Percentiles rank a stretch among this genome's conserved stretches.
phyloP scores from a whole-genome alignment of 768 basidiomycete species.

The Amanita polypyramis region DNA sequence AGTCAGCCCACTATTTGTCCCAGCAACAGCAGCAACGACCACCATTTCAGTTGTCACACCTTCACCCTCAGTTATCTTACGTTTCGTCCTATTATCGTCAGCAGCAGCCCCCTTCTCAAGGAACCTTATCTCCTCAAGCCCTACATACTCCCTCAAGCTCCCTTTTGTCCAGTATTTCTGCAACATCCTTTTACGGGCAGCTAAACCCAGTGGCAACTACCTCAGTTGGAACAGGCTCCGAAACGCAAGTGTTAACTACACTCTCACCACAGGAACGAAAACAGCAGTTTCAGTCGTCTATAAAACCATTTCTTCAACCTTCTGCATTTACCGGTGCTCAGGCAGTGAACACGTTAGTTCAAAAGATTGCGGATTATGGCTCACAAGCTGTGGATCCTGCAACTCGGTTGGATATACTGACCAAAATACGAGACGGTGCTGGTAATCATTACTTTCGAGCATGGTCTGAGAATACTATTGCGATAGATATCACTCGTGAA shows the following conservation, averaged over 20 bases:
- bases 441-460: conserved; percentile 82
- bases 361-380: conserved; percentile 49
- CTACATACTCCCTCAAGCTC: conserved; percentile 48
- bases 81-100: conserved; percentile 19
- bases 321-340: conserved; percentile 57
- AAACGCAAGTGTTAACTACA: conserved; percentile 19
- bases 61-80: conserved; percentile 13
- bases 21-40: conserved; percentile 23
- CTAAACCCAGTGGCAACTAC: conserved; percentile 10
- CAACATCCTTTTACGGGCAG: conserved; percentile 23
- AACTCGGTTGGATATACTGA: conserved; percentile 67
- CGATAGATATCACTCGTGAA: conserved; percentile 71
- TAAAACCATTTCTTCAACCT: conserved; percentile 49
- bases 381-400: conserved; percentile 50
- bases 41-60: conserved; percentile 15
- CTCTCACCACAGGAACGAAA: conserved; percentile 38
- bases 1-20: conserved; percentile 23
- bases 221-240: conserved; percentile 13
- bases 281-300: conserved; percentile 37
- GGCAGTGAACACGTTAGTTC: conserved; percentile 54
- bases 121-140: conserved; percentile 61
- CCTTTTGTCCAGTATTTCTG: conserved; percentile 27
- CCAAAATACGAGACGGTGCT: conserved; percentile 74
- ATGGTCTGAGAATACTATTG: conserved; percentile 67
- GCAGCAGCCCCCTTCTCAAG: conserved; percentile 32